Base-by-base conservation (phyloP, 2,329 filamentous ascomycete species). In the Alternaria ethzedia region DNA sequence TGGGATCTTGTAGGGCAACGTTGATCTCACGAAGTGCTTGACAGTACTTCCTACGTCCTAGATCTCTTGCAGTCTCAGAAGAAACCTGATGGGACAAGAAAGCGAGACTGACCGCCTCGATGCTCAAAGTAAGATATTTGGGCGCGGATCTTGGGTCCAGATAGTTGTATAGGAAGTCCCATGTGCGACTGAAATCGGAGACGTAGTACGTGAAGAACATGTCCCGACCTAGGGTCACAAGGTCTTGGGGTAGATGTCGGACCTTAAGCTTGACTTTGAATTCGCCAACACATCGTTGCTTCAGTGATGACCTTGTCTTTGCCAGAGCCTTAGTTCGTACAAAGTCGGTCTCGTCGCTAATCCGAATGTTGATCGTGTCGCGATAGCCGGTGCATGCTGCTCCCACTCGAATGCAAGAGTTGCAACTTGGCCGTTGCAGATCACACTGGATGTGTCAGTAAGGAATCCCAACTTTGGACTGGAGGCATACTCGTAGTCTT, bases 101-200 rank as follows among this genome's bases (percentile, higher is more conserved):
- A 2, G 70, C 72, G 8, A 77, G 64, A 51, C 74, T 76, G 21
- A 70, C 73, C 30, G 74, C 74, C 54, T 77, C 74, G 28, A 77
- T 74, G 20, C 70, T 68, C 10, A 75, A 57, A 2, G 61, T 58
- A 5, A 77, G 45, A 59, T 76, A 63, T 11, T 72, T 68, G 11
- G 72, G 71, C 8, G 68, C 32, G 6, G n/a, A 11, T 5, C 13
- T 20, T 2, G 69, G 52, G 44, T 67, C 57, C 17, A 67, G 55
- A 51, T 70, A 71, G 17, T 67, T 65, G 43, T 57, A 64, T 9
- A 76, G 30, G 52, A 75, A 72, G 26, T 67, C 66, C 74, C 74
- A 76, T 15, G 66, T 69, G 2, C 61, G 61, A 47, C 65, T 65
- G 36, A 75, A 75, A 30, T 74, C 71, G 23, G 67, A 61, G n/a